A percentile compares a stretch with the other conserved stretches of the same genome.
phyloP scores from a whole-genome alignment of 1,284 basidiomycete species.

The Microstroma glucosiphilum region DNA sequence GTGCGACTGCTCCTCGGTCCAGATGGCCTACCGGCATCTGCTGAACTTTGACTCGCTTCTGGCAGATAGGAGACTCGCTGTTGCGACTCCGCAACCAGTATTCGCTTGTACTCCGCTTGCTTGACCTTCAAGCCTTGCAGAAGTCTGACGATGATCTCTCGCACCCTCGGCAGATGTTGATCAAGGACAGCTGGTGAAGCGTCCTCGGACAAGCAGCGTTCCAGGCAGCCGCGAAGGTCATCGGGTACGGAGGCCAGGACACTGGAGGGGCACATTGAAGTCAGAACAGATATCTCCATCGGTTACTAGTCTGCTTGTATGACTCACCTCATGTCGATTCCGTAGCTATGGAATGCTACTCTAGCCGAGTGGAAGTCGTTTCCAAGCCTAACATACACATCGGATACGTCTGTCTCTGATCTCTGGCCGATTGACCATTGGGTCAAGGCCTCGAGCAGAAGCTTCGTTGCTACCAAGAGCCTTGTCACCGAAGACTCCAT shows the following conservation, averaged over 20 bases:
- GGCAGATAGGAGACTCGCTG: background rate
- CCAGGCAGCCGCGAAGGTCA: constrained; percentile 79
- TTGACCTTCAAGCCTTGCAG: constrained; percentile 85
- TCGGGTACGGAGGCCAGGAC: constrained; percentile 83
- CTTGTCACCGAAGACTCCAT: constrained; percentile 90
- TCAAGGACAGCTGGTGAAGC: constrained; percentile 79
- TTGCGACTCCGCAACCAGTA: constrained; percentile 23
- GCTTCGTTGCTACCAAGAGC: constrained; percentile 87
- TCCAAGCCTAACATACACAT: constrained; percentile 90
- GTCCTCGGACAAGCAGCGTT: constrained; percentile 82
- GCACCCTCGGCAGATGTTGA: constrained; percentile 80
- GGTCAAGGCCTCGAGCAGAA: constrained; percentile 82
- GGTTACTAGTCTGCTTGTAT: background rate
- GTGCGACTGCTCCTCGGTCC: background rate
- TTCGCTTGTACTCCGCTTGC: constrained; percentile 65
- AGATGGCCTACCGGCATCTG: background rate
- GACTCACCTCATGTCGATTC: constrained; percentile 84
- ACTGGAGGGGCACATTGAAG: constrained; percentile 53
- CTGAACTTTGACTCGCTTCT: background rate
- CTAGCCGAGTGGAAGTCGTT: constrained; percentile 96
- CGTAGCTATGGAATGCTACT: constrained; percentile 74
- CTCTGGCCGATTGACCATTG: constrained; percentile 60
- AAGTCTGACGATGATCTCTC: constrained; percentile 85
- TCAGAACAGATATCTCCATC: background rate
- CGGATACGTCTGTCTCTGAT: constrained; percentile 79